These are phyloP conservation scores for Chrysosporium keratinophilum DNA, from an alignment of 2,329 filamentous ascomycete species.

Conservation along the genomic window DNA sequence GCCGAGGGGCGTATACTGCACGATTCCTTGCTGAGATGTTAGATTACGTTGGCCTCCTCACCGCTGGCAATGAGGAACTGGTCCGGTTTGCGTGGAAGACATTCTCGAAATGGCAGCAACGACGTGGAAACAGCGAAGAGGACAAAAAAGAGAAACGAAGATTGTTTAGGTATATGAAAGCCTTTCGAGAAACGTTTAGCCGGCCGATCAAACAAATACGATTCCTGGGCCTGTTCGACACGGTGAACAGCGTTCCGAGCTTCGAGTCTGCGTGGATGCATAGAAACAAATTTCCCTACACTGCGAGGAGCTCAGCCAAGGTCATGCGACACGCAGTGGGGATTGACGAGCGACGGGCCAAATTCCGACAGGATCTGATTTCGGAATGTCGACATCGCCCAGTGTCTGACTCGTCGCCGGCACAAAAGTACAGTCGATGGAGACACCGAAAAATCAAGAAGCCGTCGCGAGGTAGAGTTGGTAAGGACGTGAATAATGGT, in stretches of 20 bases:
- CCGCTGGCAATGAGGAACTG: conserved; percentile 45
- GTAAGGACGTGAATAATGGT: background rate
- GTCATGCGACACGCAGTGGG: conserved; percentile 44
- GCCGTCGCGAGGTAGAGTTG: background rate
- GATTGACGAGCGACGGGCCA: conserved; percentile 45
- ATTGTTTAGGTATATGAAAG: conserved; percentile 27
- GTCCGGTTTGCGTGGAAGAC: conserved; percentile 40
- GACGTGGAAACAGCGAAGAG: conserved; percentile 19
- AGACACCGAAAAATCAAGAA: background rate
- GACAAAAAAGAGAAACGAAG: conserved; percentile 12
- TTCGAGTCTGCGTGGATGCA: conserved; percentile 29
- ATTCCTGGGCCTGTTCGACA: conserved; percentile 48
- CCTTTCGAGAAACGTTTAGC: conserved; percentile 43
- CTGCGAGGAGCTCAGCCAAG: conserved; percentile 26
- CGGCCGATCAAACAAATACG: conserved; percentile 39
- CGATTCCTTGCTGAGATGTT: conserved; percentile 46
- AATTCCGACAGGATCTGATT: conserved; percentile 46
- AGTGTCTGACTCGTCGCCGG: background rate
- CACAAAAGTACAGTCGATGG: conserved; percentile 2
- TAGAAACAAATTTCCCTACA: conserved; percentile 18
- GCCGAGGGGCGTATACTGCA: conserved; percentile 44
- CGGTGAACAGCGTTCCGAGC: conserved; percentile 41
- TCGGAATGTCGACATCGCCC: conserved; percentile 13
- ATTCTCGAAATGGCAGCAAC: conserved; percentile 26
- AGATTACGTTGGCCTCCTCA: conserved; percentile 41